Evolutionary conservation across 495 filamentous ascomycete species (phyloP).

Genomic region (Xylaria scruposa): DNA sequence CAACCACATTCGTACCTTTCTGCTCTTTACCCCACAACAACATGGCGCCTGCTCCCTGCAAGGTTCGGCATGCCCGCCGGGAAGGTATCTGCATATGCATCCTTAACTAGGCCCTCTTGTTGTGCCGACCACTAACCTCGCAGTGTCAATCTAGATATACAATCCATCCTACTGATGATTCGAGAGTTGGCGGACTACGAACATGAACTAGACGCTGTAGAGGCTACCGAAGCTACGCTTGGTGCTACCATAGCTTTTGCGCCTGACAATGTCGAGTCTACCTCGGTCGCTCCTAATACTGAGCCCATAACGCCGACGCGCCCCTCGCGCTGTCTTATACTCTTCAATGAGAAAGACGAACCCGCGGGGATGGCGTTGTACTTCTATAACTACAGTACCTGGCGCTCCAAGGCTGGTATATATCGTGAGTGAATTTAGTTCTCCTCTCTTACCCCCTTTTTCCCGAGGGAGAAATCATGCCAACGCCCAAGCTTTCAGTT

Average conservation of each 20-base stretch:
- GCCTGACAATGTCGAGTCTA: constrained; percentile 45
- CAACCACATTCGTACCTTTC: neutral
- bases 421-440: constrained; percentile 55
- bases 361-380: constrained; percentile 65
- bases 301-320: constrained; percentile 49
- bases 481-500: constrained; percentile 42
- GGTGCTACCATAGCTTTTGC: constrained; percentile 80
- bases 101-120: neutral
- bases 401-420: constrained; percentile 84
- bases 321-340: constrained; percentile 55
- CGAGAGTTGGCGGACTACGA: constrained; percentile 90
- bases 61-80: constrained; percentile 40
- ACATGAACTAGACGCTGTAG: constrained; percentile 72
- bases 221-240: constrained; percentile 79
- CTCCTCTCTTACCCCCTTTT: neutral
- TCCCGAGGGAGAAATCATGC: neutral
- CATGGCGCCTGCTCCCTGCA: constrained; percentile 34
- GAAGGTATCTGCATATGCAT: constrained; percentile 28
- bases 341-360: constrained; percentile 47
- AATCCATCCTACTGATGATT: constrained; percentile 81
- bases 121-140: neutral
- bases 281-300: constrained; percentile 44
- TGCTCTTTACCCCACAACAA: neutral
- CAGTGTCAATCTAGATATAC: constrained; percentile 67
- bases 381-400: constrained; percentile 73